Percentiles rank a stretch among this genome's conserved stretches.
These are phyloP conservation scores for Quercus dentata DNA, from an alignment of 306 rosid genomes.

Conservation along the genomic window DNA sequence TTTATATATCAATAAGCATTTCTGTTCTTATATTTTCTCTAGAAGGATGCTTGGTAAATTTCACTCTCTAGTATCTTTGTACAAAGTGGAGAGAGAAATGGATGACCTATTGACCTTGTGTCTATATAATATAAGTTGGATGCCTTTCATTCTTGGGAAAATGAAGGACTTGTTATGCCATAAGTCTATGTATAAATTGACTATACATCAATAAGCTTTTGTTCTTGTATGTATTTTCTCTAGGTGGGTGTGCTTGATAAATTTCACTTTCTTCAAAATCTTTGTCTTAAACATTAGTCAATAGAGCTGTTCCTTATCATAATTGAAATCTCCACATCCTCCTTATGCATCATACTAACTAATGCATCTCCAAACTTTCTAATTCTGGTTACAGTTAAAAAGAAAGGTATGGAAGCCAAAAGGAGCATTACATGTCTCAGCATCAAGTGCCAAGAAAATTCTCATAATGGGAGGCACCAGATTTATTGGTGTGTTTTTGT, in stretches of 20 bases:
- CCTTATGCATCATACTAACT: background rate
- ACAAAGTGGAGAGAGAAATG: too few species aligned
- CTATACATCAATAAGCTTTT: background rate
- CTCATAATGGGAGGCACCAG: conserved; percentile 97
- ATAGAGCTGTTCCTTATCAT: background rate
- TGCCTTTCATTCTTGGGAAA: background rate
- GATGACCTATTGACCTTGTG: too few species aligned
- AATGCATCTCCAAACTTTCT: background rate
- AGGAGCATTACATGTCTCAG: conserved; percentile 61
- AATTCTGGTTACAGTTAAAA: conserved; percentile 44
- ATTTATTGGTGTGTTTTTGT: conserved; percentile 88
- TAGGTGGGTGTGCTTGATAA: background rate
- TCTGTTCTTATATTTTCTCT: too few species aligned
- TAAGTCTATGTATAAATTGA: background rate
- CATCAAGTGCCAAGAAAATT: conserved; percentile 77
- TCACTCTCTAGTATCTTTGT: too few species aligned
- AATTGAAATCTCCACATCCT: background rate
- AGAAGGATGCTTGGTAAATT: too few species aligned
- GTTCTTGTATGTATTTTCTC: background rate
- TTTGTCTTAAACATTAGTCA: background rate
- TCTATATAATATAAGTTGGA: background rate
- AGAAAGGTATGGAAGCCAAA: conserved; percentile 58
- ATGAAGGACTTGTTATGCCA: background rate
- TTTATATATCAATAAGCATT: too few species aligned
- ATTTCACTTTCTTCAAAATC: background rate